Evolutionary conservation across 2,329 filamentous ascomycete genomes (phyloP), one percentile per base, ranked within the genome.

Genomic region (Didymellaceae sp.): DNA sequence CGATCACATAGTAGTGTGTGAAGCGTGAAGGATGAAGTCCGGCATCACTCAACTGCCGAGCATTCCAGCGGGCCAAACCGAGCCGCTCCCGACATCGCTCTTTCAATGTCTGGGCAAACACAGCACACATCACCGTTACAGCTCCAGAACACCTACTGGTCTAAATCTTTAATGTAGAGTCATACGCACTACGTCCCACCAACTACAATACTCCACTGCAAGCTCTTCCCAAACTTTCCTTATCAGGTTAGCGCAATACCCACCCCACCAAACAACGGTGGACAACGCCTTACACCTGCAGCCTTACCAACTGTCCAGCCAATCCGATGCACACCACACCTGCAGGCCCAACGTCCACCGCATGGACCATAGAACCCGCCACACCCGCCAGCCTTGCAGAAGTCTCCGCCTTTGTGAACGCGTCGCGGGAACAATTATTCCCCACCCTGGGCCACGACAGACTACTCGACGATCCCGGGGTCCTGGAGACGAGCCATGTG

Each of bases 371-470:
- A 14, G 22, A 51, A 2, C 10, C 35, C 30, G 20, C 45, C 5
- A 58, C 53, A 3, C 22, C 21, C 5, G 5, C 28, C 10, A 55
- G 17, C 2, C 14, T 46, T 5, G 9, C n/a, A 6, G 41, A 52
- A 31, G 34, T 41, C 1, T 42, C 48, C 1, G 8, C 18, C 6
- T 58, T 58, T 25, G 38, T 58, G 6, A 52, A 54, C 16, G 24
- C 45, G 6, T 49, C 55, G 10, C 55, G 55, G 1, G 20, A 25
- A n/a, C 14, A 10, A 2, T 17, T 58, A 14, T 58, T 58, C 16
- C 52, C 55, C 4, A 24, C 40, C 4, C 34, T 53, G 5, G 39
- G 44, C 3, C 25, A 34, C 5, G 44, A 53, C 25, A 13, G 38
- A 1, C n/a, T 43, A 1, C 22, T 51, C 4, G 48, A 52, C 34